Conservation (phyloP, 768 basidiomycete genomes). For the Suillus clintonianus region DNA sequence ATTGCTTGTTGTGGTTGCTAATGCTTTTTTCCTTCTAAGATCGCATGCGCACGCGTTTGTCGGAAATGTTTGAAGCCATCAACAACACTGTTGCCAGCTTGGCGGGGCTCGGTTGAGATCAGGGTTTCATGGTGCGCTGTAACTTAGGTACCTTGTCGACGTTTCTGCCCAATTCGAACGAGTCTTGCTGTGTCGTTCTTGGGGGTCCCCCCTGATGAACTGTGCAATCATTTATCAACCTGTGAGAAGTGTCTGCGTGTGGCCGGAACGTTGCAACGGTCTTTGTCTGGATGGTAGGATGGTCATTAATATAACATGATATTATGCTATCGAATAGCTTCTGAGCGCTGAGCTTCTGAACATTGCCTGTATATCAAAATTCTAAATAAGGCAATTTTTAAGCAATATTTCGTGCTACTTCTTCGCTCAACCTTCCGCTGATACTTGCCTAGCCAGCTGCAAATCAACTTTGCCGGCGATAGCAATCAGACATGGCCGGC, state of each 20-base stretch:
- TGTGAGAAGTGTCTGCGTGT: too few species aligned
- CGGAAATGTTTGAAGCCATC: slow-evolving; percentile 28
- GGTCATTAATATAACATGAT: too few species aligned
- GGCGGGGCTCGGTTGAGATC: neutral
- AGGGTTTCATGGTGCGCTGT: neutral
- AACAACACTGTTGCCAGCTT: slow-evolving; percentile 24
- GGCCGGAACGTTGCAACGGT: too few species aligned
- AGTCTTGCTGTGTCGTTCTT: neutral
- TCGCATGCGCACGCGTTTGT: slow-evolving; percentile 20
- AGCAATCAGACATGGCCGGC: slow-evolving; percentile 47
- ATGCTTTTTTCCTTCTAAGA: slow-evolving; percentile 21
- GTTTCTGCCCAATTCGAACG: neutral
- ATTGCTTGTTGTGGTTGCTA: slow-evolving; percentile 13
- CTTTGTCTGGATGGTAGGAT: too few species aligned
- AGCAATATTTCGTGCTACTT: neutral
- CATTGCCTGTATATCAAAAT: neutral
- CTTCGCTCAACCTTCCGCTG: neutral
- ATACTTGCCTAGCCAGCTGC: neutral
- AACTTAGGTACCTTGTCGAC: neutral
- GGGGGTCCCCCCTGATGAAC: neutral
- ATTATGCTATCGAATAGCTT: neutral
- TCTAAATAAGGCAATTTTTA: neutral
- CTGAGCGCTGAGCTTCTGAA: neutral
- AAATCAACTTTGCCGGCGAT: neutral
- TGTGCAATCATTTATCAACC: neutral